phyloP scores from a whole-genome alignment of 2,329 filamentous ascomycete genomes.

The Fusarium humuli region DNA sequence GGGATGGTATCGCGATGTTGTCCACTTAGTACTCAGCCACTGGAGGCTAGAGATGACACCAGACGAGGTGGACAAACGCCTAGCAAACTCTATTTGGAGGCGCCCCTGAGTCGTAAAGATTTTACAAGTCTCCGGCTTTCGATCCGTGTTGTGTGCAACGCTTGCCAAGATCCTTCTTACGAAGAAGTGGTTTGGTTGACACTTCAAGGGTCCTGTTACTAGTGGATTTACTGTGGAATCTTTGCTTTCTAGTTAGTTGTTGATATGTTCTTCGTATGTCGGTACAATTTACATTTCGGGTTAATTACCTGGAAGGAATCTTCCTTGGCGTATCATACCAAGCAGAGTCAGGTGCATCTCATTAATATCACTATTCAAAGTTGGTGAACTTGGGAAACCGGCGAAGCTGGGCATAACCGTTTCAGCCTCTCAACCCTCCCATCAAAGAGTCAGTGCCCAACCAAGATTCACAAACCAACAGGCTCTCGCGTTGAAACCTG shows the following conservation, averaged over 20 bases:
- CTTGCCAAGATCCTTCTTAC: not conserved
- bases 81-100: constrained; percentile 7
- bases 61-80: constrained; percentile 1
- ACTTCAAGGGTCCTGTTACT: not conserved
- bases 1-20: not conserved
- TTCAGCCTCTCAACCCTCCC: not conserved
- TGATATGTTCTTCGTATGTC: not conserved
- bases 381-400: too few species aligned
- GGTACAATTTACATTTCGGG: not conserved
- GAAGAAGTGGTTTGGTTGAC: not conserved
- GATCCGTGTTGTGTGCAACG: not conserved
- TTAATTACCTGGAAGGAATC: not conserved
- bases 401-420: not conserved
- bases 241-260: fast-evolving
- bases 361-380: too few species aligned
- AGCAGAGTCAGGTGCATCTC: not conserved
- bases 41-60: not conserved
- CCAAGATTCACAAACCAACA: not conserved
- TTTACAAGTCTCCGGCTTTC: not conserved
- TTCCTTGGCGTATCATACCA: not conserved
- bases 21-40: not conserved
- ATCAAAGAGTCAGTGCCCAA: not conserved
- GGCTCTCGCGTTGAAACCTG: not conserved
- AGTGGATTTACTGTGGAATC: not conserved
- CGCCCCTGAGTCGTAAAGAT: constrained; percentile 4